Percentiles rank a stretch among this genome's conserved stretches.
phyloP scores from a whole-genome alignment of 257 asterid species.

The Nicotiana otophora region DNA sequence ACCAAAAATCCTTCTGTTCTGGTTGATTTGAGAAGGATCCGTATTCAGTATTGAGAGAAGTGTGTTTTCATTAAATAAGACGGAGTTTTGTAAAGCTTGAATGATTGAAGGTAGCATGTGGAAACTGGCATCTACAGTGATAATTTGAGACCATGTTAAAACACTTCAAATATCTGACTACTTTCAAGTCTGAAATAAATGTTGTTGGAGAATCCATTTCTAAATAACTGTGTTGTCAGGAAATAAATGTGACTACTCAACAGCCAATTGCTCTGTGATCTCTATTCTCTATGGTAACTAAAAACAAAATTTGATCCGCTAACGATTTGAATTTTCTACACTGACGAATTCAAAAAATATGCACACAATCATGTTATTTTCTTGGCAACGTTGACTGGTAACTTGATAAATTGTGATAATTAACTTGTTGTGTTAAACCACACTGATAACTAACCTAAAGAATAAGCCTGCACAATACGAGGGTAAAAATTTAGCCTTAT shows the following conservation, averaged over 20 bases:
- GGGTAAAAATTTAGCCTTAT: no score
- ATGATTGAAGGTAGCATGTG: neutral
- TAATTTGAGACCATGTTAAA: neutral
- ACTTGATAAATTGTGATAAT: no score
- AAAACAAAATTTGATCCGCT: neutral
- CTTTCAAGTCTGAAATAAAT: constrained; percentile 1
- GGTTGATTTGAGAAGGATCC: neutral
- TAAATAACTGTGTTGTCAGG: neutral
- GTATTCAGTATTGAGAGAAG: neutral
- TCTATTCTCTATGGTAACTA: neutral
- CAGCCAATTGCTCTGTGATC: neutral
- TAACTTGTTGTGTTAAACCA: no score
- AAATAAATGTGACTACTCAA: neutral
- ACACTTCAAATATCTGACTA: neutral
- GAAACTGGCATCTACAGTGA: neutral
- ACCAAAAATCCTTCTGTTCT: neutral
- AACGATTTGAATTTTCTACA: no score
- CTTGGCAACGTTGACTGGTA: no score
- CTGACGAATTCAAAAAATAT: no score
- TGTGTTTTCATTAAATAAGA: neutral
- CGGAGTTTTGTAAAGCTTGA: neutral
- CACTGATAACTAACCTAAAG: no score
- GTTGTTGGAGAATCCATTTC: neutral
- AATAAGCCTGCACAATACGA: no score
- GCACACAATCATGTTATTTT: no score